Conservation (phyloP, 2,329 filamentous ascomycete genomes). For the Scleromitrula shiraiana region DNA sequence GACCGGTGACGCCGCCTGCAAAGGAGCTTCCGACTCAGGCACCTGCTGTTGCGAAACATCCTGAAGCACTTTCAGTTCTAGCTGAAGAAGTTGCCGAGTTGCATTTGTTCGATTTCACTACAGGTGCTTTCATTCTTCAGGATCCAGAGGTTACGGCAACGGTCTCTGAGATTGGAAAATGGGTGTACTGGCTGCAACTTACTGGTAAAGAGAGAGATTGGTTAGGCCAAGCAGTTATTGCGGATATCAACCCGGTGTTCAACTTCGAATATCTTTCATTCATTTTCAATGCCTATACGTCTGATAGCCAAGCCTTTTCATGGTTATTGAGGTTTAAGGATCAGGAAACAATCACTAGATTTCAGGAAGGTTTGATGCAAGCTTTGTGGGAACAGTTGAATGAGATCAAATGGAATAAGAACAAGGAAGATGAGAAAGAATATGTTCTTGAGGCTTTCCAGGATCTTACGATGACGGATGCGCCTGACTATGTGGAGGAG, state of each 20-base stretch:
- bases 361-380: conserved; percentile 91
- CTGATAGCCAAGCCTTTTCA: conserved; percentile 84
- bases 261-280: conserved; percentile 99
- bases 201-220: conserved; percentile 68
- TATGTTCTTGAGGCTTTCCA: conserved; percentile 95
- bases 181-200: conserved; percentile 95
- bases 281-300: conserved; percentile 94
- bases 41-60: conserved; percentile 51
- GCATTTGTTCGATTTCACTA: conserved; percentile 86
- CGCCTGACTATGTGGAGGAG: conserved; percentile 41
- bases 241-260: conserved; percentile 96
- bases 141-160: conserved; percentile 59
- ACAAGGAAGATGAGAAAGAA: conserved; percentile 84
- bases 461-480: conserved; percentile 86
- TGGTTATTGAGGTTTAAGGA: conserved; percentile 93
- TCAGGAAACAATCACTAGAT: conserved; percentile 68
- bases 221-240: conserved; percentile 76
- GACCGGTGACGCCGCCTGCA: conserved; percentile 22
- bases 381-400: conserved; percentile 96
- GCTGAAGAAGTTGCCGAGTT: conserved; percentile 73
- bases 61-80: conserved; percentile 64
- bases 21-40: conserved; percentile 47
- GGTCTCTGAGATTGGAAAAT: conserved; percentile 79
- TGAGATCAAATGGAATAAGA: conserved; percentile 86
- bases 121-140: conserved; percentile 64